phyloP scores from a whole-genome alignment of 495 filamentous ascomycete genomes.

The Tuber microsphaerosporum region DNA sequence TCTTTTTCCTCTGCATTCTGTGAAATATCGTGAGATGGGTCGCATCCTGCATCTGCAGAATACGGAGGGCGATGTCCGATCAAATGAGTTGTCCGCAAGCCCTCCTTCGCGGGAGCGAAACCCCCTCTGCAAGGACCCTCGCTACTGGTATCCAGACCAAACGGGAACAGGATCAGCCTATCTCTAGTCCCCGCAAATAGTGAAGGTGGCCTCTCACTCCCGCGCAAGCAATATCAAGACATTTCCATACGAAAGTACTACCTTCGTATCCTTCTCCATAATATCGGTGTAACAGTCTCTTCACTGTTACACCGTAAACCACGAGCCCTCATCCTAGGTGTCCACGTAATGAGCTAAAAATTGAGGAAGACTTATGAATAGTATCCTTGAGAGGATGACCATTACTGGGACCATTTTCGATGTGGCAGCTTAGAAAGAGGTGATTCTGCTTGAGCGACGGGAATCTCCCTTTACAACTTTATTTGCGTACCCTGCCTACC shows the following conservation, averaged over 20 bases:
- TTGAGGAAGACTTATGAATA: constrained; percentile 5
- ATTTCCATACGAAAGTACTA: no score
- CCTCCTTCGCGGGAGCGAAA: not conserved
- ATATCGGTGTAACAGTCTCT: not conserved
- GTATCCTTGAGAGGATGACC: constrained; percentile 8
- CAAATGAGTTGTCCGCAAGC: not conserved
- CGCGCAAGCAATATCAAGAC: constrained; percentile 7
- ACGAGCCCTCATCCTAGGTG: not conserved
- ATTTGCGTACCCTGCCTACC: constrained; percentile 9
- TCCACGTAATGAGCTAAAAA: not conserved
- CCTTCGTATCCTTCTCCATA: not conserved
- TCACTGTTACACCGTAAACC: constrained; percentile 5
- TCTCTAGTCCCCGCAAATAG: not conserved
- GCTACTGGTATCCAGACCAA: not conserved
- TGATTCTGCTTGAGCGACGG: not conserved
- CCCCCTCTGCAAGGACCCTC: not conserved
- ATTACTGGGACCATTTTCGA: not conserved
- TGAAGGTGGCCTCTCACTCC: not conserved
- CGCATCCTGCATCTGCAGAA: not conserved
- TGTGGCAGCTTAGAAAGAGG: not conserved
- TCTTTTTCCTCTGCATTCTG: not conserved
- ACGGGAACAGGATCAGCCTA: not conserved
- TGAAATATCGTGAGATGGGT: not conserved
- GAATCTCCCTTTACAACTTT: not conserved
- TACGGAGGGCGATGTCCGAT: not conserved